phyloP scores from a whole-genome alignment of 2,329 filamentous ascomycete species.

The Colletotrichum spinosum region DNA sequence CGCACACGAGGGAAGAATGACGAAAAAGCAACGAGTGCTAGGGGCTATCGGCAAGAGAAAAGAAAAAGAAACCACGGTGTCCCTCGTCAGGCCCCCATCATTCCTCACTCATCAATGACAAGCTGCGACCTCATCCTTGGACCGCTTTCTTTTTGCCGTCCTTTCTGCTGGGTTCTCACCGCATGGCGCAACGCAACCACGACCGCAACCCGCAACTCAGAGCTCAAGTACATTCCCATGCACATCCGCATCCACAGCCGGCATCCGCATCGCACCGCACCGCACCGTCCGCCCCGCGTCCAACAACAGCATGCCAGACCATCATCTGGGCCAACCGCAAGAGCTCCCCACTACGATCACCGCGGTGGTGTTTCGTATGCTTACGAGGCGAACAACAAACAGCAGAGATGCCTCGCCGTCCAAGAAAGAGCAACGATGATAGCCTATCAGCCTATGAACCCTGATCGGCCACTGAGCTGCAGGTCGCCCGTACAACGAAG shows the following conservation, averaged over 20 bases:
- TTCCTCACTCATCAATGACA: constrained; percentile 26
- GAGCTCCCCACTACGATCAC: too few species aligned
- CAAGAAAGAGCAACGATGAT: background rate
- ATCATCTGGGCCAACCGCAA: too few species aligned
- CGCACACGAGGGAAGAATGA: constrained; percentile 6
- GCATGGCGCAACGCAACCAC: too few species aligned
- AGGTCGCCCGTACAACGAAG: background rate
- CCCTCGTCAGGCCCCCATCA: constrained; percentile 26
- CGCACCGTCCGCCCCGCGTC: too few species aligned
- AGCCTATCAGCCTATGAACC: background rate
- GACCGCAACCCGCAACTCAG: background rate
- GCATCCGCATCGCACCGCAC: too few species aligned
- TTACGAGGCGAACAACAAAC: too few species aligned
- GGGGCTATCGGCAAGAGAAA: background rate
- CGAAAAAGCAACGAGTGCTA: constrained; percentile 14
- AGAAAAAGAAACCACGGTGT: constrained; percentile 23
- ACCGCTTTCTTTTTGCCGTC: constrained; percentile 15
- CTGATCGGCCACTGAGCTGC: background rate
- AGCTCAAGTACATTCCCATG: background rate
- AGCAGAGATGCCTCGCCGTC: too few species aligned
- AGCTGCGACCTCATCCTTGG: constrained; percentile 25
- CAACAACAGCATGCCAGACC: too few species aligned
- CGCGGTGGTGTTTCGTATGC: too few species aligned
- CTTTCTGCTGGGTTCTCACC: background rate
- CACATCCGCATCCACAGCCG: constrained; percentile 1